A percentile compares a stretch with the other conserved stretches of the same genome.
phyloP scores from a whole-genome alignment of 495 filamentous ascomycete genomes.

The Clohesyomyces aquaticus region DNA sequence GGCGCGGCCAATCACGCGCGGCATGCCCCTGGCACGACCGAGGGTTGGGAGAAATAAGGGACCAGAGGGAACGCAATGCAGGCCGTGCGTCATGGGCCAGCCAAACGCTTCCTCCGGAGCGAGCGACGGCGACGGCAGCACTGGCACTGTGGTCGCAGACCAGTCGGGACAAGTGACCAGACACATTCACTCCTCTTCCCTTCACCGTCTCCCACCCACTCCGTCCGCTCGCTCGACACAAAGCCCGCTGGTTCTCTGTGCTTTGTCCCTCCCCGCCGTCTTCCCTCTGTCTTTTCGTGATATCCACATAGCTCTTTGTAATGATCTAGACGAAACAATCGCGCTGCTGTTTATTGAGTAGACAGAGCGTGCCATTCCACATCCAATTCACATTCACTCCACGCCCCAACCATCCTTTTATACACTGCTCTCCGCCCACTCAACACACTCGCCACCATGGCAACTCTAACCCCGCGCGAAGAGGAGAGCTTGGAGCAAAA shows the following conservation, averaged over 20 bases:
- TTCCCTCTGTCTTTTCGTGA: not conserved
- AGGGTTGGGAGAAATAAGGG: too few relatives aligned
- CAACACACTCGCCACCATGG: slow-evolving; percentile 32
- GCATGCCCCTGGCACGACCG: not conserved
- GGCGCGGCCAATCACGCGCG: not conserved
- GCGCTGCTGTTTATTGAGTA: slow-evolving; percentile 21
- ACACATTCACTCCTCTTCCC: not conserved
- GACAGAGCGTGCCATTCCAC: slow-evolving; percentile 8
- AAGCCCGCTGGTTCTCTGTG: not conserved
- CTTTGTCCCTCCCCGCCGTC: slow-evolving; percentile 2
- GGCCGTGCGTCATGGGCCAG: slow-evolving; percentile 4
- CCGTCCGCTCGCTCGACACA: slow-evolving; percentile 8
- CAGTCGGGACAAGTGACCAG: not conserved
- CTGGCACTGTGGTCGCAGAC: not conserved
- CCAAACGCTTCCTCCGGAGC: not conserved
- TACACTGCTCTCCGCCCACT: not conserved
- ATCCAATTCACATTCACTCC: not conserved
- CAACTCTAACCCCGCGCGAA: slow-evolving; percentile 8
- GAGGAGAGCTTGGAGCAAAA: slow-evolving; percentile 37
- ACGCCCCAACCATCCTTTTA: not conserved
- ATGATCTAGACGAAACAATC: not conserved
- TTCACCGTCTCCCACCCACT: not conserved
- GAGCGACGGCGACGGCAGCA: not conserved
- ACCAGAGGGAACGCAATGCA: too few relatives aligned
- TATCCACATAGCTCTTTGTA: slow-evolving; percentile 10